Conservation (phyloP, 2,329 filamentous ascomycete species). For the Aspergillus texensis region DNA sequence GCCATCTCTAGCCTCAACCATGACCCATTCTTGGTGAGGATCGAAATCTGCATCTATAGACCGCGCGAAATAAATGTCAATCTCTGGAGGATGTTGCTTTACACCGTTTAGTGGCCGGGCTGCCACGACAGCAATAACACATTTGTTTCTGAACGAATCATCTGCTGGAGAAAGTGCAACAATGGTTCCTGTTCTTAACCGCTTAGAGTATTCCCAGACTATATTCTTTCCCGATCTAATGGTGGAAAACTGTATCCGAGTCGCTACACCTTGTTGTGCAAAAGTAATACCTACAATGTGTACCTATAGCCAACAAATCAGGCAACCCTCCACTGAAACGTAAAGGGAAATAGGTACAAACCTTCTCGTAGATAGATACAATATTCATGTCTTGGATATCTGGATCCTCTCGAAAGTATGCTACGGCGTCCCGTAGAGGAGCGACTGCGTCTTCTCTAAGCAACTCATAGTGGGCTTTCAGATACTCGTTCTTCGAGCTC, state of each 20-base stretch:
- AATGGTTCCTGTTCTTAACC: slow-evolving; percentile 57
- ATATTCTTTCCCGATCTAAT: slow-evolving; percentile 67
- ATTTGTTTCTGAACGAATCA: slow-evolving; percentile 66
- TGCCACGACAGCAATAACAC: slow-evolving; percentile 72
- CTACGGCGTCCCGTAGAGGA: slow-evolving; percentile 68
- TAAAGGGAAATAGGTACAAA: slow-evolving; percentile 31
- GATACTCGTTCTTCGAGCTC: slow-evolving; percentile 64
- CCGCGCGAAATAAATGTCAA: slow-evolving; percentile 74
- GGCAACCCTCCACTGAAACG: background rate
- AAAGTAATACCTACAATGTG: slow-evolving; percentile 68
- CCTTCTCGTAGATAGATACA: slow-evolving; percentile 71
- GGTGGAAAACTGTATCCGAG: slow-evolving; percentile 71
- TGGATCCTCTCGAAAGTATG: slow-evolving; percentile 56
- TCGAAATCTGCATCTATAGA: slow-evolving; percentile 67
- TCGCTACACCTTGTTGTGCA: slow-evolving; percentile 63
- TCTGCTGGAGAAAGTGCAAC: slow-evolving; percentile 56
- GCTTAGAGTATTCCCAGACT: slow-evolving; percentile 66
- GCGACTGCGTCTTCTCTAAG: slow-evolving; percentile 74
- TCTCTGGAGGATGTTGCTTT: slow-evolving; percentile 66
- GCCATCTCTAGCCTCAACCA: slow-evolving; percentile 73
- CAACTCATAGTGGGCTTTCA: slow-evolving; percentile 73
- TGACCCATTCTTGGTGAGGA: slow-evolving; percentile 69
- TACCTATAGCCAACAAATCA: slow-evolving; percentile 52
- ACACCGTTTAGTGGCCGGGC: slow-evolving; percentile 67
- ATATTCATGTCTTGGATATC: slow-evolving; percentile 59